Conservation (phyloP, 768 basidiomycete genomes). For the Suillus discolor region DNA sequence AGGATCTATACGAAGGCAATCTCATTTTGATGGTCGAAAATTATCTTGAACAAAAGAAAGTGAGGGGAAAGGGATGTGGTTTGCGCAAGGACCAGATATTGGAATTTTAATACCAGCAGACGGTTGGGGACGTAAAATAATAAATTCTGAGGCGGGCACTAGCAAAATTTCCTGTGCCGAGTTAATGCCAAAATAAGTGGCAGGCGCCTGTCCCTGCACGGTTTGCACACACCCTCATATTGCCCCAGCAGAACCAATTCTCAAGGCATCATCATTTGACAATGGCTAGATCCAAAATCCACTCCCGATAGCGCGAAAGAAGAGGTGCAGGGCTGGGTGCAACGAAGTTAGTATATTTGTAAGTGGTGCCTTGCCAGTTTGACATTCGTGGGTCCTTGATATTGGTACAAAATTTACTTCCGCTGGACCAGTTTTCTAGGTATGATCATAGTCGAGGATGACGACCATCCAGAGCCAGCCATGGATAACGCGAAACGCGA, state of each 20-base stretch:
- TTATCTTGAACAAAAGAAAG: background rate
- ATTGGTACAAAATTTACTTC: background rate
- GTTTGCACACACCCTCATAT: background rate
- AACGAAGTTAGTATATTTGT: background rate
- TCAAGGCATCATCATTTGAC: background rate
- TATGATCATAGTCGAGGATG: background rate
- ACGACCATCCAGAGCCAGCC: background rate
- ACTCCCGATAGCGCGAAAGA: background rate
- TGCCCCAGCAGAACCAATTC: constrained; percentile 5
- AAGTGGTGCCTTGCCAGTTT: background rate
- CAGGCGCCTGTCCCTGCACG: constrained; percentile 1
- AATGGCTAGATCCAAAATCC: background rate
- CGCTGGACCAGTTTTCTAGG: background rate
- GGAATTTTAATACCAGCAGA: constrained; percentile 6
- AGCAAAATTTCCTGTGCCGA: constrained; percentile 5
- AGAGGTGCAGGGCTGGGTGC: background rate
- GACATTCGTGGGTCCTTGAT: background rate
- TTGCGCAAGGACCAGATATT: background rate
- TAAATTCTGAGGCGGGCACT: background rate
- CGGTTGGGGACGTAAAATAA: background rate
- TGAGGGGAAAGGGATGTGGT: background rate
- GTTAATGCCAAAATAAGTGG: background rate
- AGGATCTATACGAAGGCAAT: constrained; percentile 14
- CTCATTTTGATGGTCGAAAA: background rate
- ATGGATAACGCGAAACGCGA: background rate